Evolutionary conservation across 352 stramenopile genomes (phyloP).

Genomic region (Halophytophthora polymorphica): DNA sequence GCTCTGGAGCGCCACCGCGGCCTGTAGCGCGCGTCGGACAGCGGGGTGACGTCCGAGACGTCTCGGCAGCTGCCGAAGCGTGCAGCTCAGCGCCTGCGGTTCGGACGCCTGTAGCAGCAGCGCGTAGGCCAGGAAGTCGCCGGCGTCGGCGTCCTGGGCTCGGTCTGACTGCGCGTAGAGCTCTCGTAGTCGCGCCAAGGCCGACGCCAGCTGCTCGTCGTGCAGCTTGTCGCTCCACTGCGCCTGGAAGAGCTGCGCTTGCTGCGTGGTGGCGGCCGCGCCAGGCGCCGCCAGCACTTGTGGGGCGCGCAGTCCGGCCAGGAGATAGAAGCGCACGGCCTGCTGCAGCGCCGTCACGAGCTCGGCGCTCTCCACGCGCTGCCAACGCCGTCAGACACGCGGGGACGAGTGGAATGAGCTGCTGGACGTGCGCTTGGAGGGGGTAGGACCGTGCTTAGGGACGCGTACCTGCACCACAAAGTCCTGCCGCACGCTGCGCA

Average conservation of each 20-base stretch:
- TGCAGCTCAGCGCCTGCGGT: conserved; percentile 32
- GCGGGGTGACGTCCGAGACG: conserved; percentile 7
- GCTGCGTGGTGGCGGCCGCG: neutral
- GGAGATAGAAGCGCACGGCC: conserved; percentile 52
- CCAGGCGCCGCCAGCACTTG: conserved; percentile 26
- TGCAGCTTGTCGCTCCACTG: conserved; percentile 73
- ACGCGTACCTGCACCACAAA: conserved; percentile 59
- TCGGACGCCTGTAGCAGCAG: conserved; percentile 60
- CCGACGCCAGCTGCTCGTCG: conserved; percentile 63
- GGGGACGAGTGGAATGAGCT: too few species aligned
- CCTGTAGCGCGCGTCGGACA: conserved; percentile 34
- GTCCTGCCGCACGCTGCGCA: conserved; percentile 71
- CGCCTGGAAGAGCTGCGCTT: conserved; percentile 5
- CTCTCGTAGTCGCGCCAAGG: conserved; percentile 46
- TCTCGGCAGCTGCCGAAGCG: conserved; percentile 34
- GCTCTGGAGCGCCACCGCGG: conserved; percentile 58
- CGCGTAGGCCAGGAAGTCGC: conserved; percentile 54
- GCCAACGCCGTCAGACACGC: neutral
- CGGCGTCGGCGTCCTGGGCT: conserved; percentile 13
- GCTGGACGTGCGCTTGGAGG: neutral
- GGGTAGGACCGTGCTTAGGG: neutral
- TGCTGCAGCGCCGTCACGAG: conserved; percentile 44
- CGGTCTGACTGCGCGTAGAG: conserved; percentile 25
- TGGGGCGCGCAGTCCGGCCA: conserved; percentile 36
- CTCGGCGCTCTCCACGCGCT: conserved; percentile 35